Conservation (phyloP, 1,284 basidiomycete species). For the Flammula alnicola region DNA sequence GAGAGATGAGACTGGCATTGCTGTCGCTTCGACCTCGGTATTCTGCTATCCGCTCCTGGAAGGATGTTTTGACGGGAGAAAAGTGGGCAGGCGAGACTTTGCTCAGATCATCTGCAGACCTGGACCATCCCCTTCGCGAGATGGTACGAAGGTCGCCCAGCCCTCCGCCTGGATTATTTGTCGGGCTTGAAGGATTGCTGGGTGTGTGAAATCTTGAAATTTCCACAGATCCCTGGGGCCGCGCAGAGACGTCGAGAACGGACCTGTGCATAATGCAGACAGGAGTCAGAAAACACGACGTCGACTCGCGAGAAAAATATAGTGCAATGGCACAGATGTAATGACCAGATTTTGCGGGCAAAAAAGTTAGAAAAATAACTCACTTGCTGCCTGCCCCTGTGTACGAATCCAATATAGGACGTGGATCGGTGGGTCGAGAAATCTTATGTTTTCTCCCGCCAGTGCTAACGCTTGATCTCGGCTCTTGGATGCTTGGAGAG, state of each 20-base stretch:
- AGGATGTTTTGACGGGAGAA: constrained; percentile 51
- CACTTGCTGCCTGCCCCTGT: constrained; percentile 38
- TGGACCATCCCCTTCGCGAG: constrained; percentile 75
- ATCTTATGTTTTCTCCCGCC: constrained; percentile 74
- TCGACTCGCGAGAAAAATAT: no score
- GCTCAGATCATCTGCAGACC: constrained; percentile 77
- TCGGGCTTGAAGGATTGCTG: constrained; percentile 43
- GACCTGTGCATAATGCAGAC: constrained; percentile 44
- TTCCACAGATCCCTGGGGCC: constrained; percentile 54
- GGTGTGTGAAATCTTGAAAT: constrained; percentile 37
- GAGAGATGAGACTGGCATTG: constrained; percentile 32
- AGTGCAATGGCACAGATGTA: constrained; percentile 12
- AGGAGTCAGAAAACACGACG: no score
- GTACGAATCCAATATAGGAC: constrained; percentile 66
- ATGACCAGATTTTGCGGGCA: constrained; percentile 7
- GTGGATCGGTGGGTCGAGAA: constrained; percentile 78
- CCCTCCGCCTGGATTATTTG: constrained; percentile 34
- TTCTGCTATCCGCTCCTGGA: constrained; percentile 65
- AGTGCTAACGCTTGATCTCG: constrained; percentile 56
- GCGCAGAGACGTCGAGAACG: constrained; percentile 64
- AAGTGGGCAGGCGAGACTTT: constrained; percentile 51
- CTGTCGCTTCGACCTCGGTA: constrained; percentile 55
- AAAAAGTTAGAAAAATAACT: constrained; percentile 15
- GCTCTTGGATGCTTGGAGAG: constrained; percentile 36
- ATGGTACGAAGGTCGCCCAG: constrained; percentile 71